A percentile compares a stretch with the other conserved stretches of the same genome.
These are phyloP conservation scores for Paspalum vaginatum DNA, from an alignment of 176 grass and related monocot species.

Conservation along the genomic window DNA sequence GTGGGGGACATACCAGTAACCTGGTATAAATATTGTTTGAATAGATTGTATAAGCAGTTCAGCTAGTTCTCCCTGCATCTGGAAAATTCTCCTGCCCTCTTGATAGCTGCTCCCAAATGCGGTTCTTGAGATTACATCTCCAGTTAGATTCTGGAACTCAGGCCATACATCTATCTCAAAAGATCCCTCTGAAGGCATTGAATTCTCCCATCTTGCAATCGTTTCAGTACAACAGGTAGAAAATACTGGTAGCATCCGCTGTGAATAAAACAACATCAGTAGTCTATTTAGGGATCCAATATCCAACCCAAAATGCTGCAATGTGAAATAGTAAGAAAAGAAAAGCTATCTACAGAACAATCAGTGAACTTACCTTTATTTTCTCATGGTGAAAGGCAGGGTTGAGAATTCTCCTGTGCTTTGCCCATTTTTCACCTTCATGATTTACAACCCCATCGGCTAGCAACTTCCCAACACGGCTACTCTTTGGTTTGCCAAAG, in stretches of 20 bases:
- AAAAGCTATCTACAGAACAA: background rate
- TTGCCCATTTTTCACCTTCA: conserved; percentile 76
- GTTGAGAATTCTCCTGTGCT: conserved; percentile 77
- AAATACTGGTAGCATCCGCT: conserved; percentile 69
- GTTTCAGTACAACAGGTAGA: conserved; percentile 55
- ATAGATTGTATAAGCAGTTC: conserved; percentile 44
- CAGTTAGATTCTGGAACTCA: conserved; percentile 72
- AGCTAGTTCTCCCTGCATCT: conserved; percentile 65
- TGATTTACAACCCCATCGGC: conserved; percentile 45
- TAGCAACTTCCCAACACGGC: conserved; percentile 20
- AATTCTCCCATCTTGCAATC: conserved; percentile 68
- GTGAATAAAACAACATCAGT: conserved; percentile 1
- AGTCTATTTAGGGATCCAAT: background rate
- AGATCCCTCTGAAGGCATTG: conserved; percentile 34
- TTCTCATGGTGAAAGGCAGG: conserved; percentile 81
- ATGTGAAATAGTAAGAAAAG: background rate
- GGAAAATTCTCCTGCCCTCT: conserved; percentile 72
- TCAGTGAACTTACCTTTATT: conserved; percentile 52
- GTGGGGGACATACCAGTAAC: conserved; percentile 41
- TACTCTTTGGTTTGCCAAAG: conserved; percentile 26
- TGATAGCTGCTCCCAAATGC: conserved; percentile 80
- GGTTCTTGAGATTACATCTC: conserved; percentile 76
- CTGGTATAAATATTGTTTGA: conserved; percentile 58
- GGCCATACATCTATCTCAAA: conserved; percentile 70
- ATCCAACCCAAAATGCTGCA: background rate